These are phyloP conservation scores for Pseudevernia furfuracea DNA, from an alignment of 495 filamentous ascomycete genomes.

Conservation along the genomic window DNA sequence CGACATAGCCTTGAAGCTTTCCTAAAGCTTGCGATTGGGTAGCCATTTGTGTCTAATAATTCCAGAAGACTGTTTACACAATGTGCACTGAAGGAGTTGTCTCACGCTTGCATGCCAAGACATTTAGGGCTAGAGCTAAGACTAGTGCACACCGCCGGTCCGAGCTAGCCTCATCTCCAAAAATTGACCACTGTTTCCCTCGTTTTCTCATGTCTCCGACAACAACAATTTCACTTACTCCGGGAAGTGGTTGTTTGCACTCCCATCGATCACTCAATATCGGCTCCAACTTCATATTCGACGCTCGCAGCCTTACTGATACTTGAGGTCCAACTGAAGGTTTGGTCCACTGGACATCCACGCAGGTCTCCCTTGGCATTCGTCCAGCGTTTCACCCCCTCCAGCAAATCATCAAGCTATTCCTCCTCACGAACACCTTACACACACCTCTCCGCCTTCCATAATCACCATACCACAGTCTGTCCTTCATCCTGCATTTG, in stretches of 20 bases:
- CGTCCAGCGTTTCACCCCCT: conserved; percentile 19
- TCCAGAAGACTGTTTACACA: not conserved
- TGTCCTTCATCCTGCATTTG: conserved; percentile 18
- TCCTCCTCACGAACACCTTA: conserved; percentile 19
- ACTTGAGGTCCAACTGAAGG: conserved; percentile 8
- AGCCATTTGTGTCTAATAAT: not conserved
- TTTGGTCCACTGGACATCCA: conserved; percentile 15
- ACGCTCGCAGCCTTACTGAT: conserved; percentile 2
- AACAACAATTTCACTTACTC: not conserved
- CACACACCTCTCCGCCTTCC: conserved; percentile 23
- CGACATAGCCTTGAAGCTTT: conserved; percentile 8
- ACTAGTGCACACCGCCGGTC: not conserved
- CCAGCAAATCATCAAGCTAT: conserved; percentile 1
- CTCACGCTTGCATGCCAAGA: not conserved
- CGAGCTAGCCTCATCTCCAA: not conserved
- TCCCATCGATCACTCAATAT: not conserved
- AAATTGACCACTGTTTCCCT: conserved; percentile 8
- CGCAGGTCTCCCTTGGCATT: conserved; percentile 17
- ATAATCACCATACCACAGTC: conserved; percentile 18
- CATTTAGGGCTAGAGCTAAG: not conserved
- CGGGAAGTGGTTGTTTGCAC: not conserved
- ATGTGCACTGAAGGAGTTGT: not conserved
- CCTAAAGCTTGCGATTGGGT: not conserved
- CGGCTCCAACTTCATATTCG: not conserved
- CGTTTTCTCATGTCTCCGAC: not conserved